Conservation (phyloP, 306 rosid genomes). For the Cajanus cajan region DNA sequence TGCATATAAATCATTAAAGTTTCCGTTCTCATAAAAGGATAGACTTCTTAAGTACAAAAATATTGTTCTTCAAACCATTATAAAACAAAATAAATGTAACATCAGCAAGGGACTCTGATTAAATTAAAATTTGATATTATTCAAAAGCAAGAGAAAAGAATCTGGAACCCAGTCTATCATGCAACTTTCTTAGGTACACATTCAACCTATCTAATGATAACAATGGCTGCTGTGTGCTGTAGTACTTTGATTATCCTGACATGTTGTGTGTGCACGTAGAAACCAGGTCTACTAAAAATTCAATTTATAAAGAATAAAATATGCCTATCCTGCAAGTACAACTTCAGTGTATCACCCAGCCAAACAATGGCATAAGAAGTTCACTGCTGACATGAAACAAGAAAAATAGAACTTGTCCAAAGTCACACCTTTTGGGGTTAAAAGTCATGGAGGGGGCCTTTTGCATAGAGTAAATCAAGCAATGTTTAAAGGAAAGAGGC, state of each 20-base stretch:
- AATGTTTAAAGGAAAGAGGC: not conserved
- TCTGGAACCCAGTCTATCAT: conserved; percentile 7
- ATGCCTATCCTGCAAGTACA: not conserved
- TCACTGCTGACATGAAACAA: not conserved
- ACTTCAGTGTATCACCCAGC: not conserved
- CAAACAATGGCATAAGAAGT: conserved; percentile 6
- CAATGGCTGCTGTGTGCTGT: not conserved
- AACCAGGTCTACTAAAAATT: not conserved
- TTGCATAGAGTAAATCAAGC: conserved; percentile 18
- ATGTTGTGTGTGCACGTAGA: not conserved
- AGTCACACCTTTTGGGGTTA: not conserved
- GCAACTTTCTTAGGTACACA: not conserved
- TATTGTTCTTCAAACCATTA: not conserved
- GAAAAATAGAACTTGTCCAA: conserved; percentile 6
- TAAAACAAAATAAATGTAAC: not conserved
- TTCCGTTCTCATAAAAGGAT: not conserved
- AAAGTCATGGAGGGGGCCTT: not conserved
- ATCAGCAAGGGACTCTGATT: not conserved
- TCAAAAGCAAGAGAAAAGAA: not conserved
- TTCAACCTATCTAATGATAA: conserved; percentile 4
- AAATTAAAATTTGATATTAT: not conserved
- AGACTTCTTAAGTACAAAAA: not conserved
- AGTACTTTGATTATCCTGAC: conserved; percentile 1
- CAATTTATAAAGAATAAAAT: not conserved
- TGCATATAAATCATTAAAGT: conserved; percentile 42